These are phyloP conservation scores for Polytolypa hystricis DNA, from an alignment of 2,329 filamentous ascomycete genomes.

Conservation along the genomic window DNA sequence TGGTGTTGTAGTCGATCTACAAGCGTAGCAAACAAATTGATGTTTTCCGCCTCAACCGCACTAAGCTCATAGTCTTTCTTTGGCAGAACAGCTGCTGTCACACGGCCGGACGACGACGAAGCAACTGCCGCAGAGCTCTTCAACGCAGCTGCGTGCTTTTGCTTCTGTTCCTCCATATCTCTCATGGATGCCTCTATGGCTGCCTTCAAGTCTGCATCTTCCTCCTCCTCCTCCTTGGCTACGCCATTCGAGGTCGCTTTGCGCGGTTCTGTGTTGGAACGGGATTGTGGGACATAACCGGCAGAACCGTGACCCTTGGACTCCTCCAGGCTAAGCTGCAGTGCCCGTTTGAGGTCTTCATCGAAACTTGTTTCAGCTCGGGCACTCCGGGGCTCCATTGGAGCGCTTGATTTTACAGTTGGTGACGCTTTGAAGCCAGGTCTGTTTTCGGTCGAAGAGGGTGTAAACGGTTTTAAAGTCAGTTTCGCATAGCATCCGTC, in stretches of 20 bases:
- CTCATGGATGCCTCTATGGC: conserved; percentile 89
- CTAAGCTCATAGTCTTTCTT: conserved; percentile 94
- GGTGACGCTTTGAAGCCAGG: conserved; percentile 36
- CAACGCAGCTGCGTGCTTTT: conserved; percentile 70
- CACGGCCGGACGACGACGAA: conserved; percentile 36
- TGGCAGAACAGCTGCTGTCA: conserved; percentile 46
- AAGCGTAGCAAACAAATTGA: conserved; percentile 86
- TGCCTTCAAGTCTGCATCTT: conserved; percentile 85
- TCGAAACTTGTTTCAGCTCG: conserved; percentile 86
- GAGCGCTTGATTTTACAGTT: conserved; percentile 54
- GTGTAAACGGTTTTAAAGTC: conserved; percentile 53
- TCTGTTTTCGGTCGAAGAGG: conserved; percentile 31
- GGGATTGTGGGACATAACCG: conserved; percentile 60
- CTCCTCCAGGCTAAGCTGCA: conserved; percentile 96
- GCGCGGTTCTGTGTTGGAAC: conserved; percentile 21
- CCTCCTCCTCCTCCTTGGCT: conserved; percentile 54
- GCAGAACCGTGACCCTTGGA: conserved; percentile 60
- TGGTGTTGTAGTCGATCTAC: conserved; percentile 93
- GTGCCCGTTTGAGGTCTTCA: conserved; percentile 81
- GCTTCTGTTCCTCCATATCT: conserved; percentile 98
- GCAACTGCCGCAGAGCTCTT: conserved; percentile 61
- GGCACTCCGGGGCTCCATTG: conserved; percentile 84
- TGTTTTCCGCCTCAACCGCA: conserved; percentile 90
- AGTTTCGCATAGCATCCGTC: conserved; percentile 90
- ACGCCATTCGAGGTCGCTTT: conserved; percentile 33